Conservation (phyloP, 176 grass and related monocot species). For the Triticum monococcum region DNA sequence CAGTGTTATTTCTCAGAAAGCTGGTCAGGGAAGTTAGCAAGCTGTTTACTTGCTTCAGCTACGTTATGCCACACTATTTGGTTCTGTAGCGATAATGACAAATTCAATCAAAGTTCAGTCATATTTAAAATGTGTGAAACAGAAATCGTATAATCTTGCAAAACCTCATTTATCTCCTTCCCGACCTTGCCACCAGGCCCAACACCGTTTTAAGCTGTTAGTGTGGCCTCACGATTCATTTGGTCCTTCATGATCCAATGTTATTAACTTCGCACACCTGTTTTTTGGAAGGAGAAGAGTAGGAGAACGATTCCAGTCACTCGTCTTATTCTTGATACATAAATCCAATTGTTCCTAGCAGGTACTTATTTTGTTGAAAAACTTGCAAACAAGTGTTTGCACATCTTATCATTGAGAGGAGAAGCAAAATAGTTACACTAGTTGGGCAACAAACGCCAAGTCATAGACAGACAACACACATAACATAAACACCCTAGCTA, state of each 20-base stretch:
- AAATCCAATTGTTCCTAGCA: not conserved
- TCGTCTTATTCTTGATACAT: not conserved
- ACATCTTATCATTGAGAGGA: not conserved
- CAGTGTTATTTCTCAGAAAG: not conserved
- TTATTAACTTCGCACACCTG: not conserved
- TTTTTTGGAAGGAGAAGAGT: not conserved
- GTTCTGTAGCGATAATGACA: not conserved
- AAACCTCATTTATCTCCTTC: not conserved
- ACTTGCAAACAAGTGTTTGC: not conserved
- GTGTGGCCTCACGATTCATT: not conserved
- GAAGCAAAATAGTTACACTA: not conserved
- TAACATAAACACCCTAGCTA: not conserved
- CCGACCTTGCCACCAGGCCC: not conserved
- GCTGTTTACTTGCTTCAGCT: not conserved
- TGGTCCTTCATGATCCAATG: not conserved
- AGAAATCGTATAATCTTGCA: constrained; percentile 16
- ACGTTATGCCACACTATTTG: not conserved
- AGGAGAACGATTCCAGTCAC: not conserved
- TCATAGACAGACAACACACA: not conserved
- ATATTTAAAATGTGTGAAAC: not conserved
- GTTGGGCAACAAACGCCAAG: not conserved
- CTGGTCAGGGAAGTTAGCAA: not conserved
- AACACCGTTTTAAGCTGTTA: not conserved
- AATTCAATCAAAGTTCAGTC: not conserved
- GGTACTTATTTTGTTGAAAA: not conserved